These are phyloP conservation scores for Triangularia setosa DNA, from an alignment of 2,329 filamentous ascomycete species.

Conservation along the genomic window DNA sequence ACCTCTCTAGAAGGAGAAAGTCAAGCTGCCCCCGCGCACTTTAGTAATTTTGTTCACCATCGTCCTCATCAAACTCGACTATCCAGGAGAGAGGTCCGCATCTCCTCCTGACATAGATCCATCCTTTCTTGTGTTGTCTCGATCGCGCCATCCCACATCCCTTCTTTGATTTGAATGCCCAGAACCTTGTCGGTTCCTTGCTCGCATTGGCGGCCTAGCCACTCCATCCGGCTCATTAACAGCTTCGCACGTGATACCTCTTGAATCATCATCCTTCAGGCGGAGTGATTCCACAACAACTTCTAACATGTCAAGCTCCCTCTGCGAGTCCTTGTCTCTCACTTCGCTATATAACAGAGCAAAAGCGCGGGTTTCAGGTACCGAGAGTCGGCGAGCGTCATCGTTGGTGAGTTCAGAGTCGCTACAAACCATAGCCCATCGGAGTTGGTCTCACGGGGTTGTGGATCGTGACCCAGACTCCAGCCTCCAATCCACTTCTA, in stretches of 20 bases:
- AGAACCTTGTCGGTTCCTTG: background rate
- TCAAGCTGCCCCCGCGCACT: background rate
- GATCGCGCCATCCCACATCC: background rate
- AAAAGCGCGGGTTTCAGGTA: background rate
- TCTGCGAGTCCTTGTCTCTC: background rate
- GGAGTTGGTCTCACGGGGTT: background rate
- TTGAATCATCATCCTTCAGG: background rate
- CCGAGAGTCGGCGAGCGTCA: background rate
- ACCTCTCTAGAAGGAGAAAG: background rate
- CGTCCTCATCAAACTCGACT: background rate
- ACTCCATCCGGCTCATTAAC: no score
- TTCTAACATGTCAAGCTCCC: background rate
- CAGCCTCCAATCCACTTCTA: background rate
- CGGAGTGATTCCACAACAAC: background rate
- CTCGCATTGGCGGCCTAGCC: background rate
- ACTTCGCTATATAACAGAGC: background rate
- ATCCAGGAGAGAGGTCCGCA: background rate
- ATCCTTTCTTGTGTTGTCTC: background rate
- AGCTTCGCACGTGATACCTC: no score
- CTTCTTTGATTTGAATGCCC: background rate
- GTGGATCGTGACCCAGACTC: no score
- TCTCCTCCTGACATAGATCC: background rate
- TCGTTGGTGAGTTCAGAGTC: background rate
- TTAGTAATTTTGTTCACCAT: background rate
- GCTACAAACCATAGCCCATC: background rate